Evolutionary conservation across 345 rosid genomes (phyloP).

Genomic region (Hirschfeldia incana): DNA sequence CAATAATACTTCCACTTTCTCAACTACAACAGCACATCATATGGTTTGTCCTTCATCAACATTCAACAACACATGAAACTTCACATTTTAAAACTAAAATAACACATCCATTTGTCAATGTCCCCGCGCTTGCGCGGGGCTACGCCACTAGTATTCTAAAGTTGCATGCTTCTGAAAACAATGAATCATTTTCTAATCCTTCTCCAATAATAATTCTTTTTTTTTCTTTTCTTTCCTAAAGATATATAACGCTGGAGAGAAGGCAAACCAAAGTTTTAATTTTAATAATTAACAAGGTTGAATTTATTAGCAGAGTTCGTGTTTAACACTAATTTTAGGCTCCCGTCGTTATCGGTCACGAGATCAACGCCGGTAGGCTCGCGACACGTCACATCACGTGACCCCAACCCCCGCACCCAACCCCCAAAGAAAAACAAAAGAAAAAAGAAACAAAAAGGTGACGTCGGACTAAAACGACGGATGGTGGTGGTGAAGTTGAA

Average conservation of each 20-base stretch:
- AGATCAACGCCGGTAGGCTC: slow-evolving; percentile 30
- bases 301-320: slow-evolving; percentile 20
- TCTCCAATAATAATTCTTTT: neutral
- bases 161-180: too few relatives aligned
- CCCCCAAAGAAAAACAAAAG: slow-evolving; percentile 22
- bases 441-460: neutral
- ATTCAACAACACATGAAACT: too few relatives aligned
- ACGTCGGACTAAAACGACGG: slow-evolving; percentile 27
- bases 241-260: slow-evolving; percentile 19
- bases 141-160: too few relatives aligned
- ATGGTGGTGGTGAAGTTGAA: slow-evolving; percentile 40
- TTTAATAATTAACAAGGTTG: slow-evolving; percentile 37
- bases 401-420: slow-evolving; percentile 31
- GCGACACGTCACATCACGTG: slow-evolving; percentile 44
- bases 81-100: too few relatives aligned
- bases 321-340: slow-evolving; percentile 20
- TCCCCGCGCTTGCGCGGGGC: too few relatives aligned
- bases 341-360: slow-evolving; percentile 37
- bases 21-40: too few relatives aligned
- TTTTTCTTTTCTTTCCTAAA: neutral
- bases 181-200: neutral
- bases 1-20: neutral
- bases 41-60: too few relatives aligned
- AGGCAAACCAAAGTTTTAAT: slow-evolving; percentile 19
- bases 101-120: too few relatives aligned